Base-by-base conservation (phyloP, 441 rosid species). In the Theobroma grandiflorum region DNA sequence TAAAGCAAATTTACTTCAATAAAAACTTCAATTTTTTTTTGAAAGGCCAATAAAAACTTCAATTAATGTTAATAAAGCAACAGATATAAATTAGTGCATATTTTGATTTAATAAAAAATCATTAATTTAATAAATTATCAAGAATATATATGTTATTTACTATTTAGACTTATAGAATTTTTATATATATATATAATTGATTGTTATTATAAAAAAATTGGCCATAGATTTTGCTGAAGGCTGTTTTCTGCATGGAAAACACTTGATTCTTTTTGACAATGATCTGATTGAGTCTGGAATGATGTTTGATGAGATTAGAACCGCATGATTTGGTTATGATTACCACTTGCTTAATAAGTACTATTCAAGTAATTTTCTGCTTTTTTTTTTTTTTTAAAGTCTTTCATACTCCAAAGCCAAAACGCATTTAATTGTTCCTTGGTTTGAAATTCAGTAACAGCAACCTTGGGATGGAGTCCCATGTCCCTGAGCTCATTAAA, bases 251-350 rank as follows among this genome's bases (percentile, higher is more conserved):
- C 45, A 33, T 3, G 8, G 14, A 69, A 61, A 61, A 1, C 11
- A 57, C 62, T n/a, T 2, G 3, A 2, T n/a, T 22, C 35, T 26
- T 9, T 9, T 22, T 9, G 6, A 67, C 33, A n/a, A 43, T 20
- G 16, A 64, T 16, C 69, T 7, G 42, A 64, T 64, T 53, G 59
- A n/a, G 3, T 6, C 20, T 16, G 20, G 8, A 6, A 53, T 15
- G 7, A 12, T 31, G 8, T 26, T 0, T 61, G 7, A 61, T 61
- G 38, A 4, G 35, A 9, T 59, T 57, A 20, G 31, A 26, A 70
- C 12, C 58, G 18, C 45, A 52, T 73, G 76, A 73, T 55, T 35
- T 50, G 49, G 47, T 70, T 15, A 18, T 72, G 75, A 53, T 72
- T 72, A 70, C 42, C n/a, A 14, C 8, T 11, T 26, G 37, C 58